phyloP scores from a whole-genome alignment of 495 filamentous ascomycete species.

The Neohortaea acidophila region DNA sequence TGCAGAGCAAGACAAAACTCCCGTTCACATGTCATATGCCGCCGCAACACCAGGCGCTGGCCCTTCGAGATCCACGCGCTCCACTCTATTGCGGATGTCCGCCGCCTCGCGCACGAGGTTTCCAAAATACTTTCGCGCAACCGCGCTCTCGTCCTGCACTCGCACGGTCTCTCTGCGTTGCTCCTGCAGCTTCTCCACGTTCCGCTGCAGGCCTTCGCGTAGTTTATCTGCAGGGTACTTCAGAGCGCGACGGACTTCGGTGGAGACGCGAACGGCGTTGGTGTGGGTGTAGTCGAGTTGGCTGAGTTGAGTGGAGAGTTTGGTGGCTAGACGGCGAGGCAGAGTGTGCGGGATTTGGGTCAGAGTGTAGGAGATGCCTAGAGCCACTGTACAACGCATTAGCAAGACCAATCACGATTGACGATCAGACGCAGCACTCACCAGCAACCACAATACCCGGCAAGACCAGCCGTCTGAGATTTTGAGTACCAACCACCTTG shows the following conservation, averaged over 20 bases:
- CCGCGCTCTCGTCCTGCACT: conserved; percentile 23
- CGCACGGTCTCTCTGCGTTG: conserved; percentile 68
- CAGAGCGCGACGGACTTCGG: conserved; percentile 72
- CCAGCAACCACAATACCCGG: conserved; percentile 64
- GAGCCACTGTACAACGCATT: conserved; percentile 37
- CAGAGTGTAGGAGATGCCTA: conserved; percentile 64
- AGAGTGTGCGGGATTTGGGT: conserved; percentile 76
- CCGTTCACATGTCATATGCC: conserved; percentile 1
- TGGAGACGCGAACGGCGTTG: conserved; percentile 68
- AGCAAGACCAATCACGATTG: conserved; percentile 19
- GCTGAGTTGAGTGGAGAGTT: conserved; percentile 62
- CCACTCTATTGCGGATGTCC: conserved; percentile 56
- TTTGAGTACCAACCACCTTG: conserved; percentile 69
- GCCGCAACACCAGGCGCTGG: conserved; percentile 35
- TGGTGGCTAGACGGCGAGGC: conserved; percentile 68
- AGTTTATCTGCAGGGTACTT: conserved; percentile 71
- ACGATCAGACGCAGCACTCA: conserved; percentile 32
- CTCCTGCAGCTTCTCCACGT: conserved; percentile 62
- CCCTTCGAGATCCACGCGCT: conserved; percentile 67
- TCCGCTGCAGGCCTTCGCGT: conserved; percentile 59
- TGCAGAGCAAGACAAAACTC: too few species aligned
- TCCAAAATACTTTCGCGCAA: conserved; percentile 43
- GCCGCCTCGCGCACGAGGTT: conserved; percentile 66
- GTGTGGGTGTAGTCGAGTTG: conserved; percentile 81
- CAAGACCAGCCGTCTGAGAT: conserved; percentile 63